These are phyloP conservation scores for Aaosphaeria arxii DNA, from an alignment of 2,329 filamentous ascomycete genomes.

Conservation along the genomic window DNA sequence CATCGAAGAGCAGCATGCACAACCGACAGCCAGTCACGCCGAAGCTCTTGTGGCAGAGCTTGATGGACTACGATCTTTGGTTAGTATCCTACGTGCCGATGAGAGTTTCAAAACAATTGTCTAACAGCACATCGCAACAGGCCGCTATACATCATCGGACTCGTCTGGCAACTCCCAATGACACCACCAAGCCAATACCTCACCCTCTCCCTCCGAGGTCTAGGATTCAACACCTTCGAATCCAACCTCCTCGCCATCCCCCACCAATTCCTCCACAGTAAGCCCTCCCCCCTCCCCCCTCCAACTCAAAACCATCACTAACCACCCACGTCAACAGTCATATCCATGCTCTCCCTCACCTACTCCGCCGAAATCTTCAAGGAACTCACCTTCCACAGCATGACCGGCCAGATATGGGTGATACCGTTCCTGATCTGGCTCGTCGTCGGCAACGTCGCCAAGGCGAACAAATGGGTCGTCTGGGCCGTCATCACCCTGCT, in stretches of 20 bases:
- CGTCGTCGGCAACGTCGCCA: constrained; percentile 36
- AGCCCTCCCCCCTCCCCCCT: constrained; percentile 27
- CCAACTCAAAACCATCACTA: constrained; percentile 26
- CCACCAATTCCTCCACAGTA: constrained; percentile 22
- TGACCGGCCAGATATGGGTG: constrained; percentile 57
- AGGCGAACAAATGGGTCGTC: constrained; percentile 48
- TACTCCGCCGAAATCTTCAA: constrained; percentile 47
- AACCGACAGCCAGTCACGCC: constrained; percentile 25
- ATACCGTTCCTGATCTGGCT: constrained; percentile 58
- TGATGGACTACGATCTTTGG: constrained; percentile 29
- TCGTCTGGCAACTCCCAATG: constrained; percentile 43
- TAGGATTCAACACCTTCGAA: constrained; percentile 62
- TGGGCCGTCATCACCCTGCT: constrained; percentile 51
- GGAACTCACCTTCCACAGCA: constrained; percentile 46
- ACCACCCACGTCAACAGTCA: no score
- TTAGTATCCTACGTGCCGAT: background rate
- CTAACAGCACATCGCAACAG: no score
- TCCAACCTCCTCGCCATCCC: constrained; percentile 64
- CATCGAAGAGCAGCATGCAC: constrained; percentile 55
- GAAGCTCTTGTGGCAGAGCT: constrained; percentile 16
- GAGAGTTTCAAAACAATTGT: no score
- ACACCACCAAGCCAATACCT: constrained; percentile 36
- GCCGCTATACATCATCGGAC: constrained; percentile 29
- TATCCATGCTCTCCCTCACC: constrained; percentile 34
- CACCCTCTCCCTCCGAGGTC: constrained; percentile 55